These are phyloP conservation scores for Pleurotus platypus DNA, from an alignment of 768 basidiomycete species.

Conservation along the genomic window DNA sequence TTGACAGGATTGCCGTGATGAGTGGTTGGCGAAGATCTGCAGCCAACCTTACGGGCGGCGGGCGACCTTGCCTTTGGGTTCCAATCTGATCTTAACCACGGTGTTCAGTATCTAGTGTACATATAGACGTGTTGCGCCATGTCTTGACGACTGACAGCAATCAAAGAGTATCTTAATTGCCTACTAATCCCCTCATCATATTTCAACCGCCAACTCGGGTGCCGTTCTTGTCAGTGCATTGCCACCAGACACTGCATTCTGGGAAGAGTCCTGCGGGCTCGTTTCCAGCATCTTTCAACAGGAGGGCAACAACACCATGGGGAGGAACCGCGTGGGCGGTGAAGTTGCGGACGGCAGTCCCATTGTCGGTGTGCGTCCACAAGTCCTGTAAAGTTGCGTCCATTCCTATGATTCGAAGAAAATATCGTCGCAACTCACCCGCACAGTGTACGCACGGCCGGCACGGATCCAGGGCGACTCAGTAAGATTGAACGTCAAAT, in stretches of 20 bases:
- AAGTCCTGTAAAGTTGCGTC: constrained; percentile 57
- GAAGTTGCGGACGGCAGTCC: constrained; percentile 59
- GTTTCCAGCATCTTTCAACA: constrained; percentile 37
- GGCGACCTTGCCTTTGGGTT: too few relatives aligned
- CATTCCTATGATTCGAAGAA: too few relatives aligned
- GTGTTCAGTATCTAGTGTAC: too few relatives aligned
- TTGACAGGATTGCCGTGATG: too few relatives aligned
- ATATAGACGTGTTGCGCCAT: too few relatives aligned
- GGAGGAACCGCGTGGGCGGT: constrained; percentile 51
- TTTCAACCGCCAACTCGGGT: constrained; percentile 22
- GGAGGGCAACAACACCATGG: constrained; percentile 66
- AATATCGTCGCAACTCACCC: too few relatives aligned
- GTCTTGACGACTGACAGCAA: too few relatives aligned
- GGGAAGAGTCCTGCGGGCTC: constrained; percentile 48
- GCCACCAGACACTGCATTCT: constrained; percentile 45
- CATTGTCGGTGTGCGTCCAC: constrained; percentile 71
- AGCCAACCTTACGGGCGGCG: too few relatives aligned
- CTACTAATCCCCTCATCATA: too few relatives aligned
- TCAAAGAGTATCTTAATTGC: too few relatives aligned
- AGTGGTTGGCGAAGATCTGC: too few relatives aligned
- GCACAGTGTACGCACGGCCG: constrained; percentile 58
- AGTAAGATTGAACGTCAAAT: constrained; percentile 59
- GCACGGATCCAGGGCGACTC: constrained; percentile 73
- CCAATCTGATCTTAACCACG: too few relatives aligned
- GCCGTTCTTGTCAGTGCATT: constrained; percentile 50